Evolutionary conservation across 2,329 filamentous ascomycete genomes (phyloP).

Genomic region (Xylaria arbuscula): DNA sequence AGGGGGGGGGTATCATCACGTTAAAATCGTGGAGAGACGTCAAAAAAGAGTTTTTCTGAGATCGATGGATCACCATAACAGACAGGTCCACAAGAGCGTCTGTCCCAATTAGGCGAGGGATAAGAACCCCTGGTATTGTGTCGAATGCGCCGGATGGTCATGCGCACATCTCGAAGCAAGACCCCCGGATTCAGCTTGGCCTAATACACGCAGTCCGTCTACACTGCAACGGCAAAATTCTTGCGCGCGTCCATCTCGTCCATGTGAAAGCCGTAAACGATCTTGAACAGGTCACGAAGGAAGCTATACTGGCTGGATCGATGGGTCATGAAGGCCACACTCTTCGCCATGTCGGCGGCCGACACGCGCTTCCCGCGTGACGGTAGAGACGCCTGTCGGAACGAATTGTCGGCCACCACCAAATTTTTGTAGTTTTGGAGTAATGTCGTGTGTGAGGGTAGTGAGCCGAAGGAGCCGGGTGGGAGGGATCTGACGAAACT

Average conservation of each 20-base stretch:
- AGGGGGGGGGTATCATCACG: conserved; percentile 35
- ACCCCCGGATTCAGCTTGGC: too few relatives aligned
- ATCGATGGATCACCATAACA: background rate
- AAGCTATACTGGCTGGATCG: conserved; percentile 79
- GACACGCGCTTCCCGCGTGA: conserved; percentile 67
- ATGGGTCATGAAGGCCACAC: conserved; percentile 79
- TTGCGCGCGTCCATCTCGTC: conserved; percentile 80
- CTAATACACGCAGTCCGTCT: conserved; percentile 15
- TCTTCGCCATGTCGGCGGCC: conserved; percentile 82
- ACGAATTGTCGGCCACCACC: conserved; percentile 77
- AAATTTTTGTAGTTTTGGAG: conserved; percentile 84
- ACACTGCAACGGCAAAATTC: conserved; percentile 70
- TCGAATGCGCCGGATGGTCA: background rate
- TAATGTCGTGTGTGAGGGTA: conserved; percentile 75
- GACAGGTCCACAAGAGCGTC: too few relatives aligned
- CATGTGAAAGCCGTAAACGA: conserved; percentile 85
- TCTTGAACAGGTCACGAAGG: conserved; percentile 81
- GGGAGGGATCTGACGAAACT: conserved; percentile 81
- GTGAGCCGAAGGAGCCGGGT: conserved; percentile 79
- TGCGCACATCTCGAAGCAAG: too few relatives aligned
- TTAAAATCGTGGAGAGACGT: conserved; percentile 8
- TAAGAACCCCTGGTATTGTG: background rate
- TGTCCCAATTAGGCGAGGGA: background rate
- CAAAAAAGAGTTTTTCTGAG: background rate
- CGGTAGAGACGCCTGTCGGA: conserved; percentile 68